phyloP scores from a whole-genome alignment of 441 rosid genomes.

The Gossypium gossypioides region DNA sequence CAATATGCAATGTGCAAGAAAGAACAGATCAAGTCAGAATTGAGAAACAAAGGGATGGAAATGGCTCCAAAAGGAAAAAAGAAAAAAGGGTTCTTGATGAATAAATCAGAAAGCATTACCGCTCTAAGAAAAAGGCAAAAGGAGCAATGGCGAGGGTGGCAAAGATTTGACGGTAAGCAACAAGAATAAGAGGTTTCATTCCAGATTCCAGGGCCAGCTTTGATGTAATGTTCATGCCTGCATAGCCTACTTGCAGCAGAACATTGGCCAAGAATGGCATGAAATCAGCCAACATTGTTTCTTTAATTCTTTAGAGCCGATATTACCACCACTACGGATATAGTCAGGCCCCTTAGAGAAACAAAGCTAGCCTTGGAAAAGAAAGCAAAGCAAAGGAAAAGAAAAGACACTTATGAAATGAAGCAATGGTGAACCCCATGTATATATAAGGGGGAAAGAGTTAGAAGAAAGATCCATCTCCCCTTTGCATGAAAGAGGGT shows the following conservation, averaged over 20 bases:
- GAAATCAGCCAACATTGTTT: conserved; percentile 29
- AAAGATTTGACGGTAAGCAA: conserved; percentile 68
- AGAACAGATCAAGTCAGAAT: background rate
- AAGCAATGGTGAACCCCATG: background rate
- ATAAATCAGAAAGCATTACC: conserved; percentile 28
- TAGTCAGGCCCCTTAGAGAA: background rate
- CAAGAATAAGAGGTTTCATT: conserved; percentile 78
- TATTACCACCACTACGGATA: background rate
- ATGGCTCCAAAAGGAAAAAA: background rate
- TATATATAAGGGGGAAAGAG: background rate
- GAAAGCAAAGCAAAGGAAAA: background rate
- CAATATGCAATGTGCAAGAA: background rate
- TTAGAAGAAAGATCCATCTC: background rate
- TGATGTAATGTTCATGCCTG: conserved; percentile 76
- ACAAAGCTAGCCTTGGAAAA: background rate
- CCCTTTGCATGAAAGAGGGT: background rate
- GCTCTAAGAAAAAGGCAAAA: conserved; percentile 55
- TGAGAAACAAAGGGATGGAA: background rate
- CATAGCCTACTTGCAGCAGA: conserved; percentile 57
- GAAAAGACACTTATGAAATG: background rate
- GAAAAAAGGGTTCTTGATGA: background rate
- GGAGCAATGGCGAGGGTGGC: conserved; percentile 67
- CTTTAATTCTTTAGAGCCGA: background rate
- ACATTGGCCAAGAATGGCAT: conserved; percentile 74
- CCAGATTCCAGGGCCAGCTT: conserved; percentile 85